Evolutionary conservation across 495 filamentous ascomycete genomes (phyloP).

Genomic region (Melanomma pulvis-pyrius): DNA sequence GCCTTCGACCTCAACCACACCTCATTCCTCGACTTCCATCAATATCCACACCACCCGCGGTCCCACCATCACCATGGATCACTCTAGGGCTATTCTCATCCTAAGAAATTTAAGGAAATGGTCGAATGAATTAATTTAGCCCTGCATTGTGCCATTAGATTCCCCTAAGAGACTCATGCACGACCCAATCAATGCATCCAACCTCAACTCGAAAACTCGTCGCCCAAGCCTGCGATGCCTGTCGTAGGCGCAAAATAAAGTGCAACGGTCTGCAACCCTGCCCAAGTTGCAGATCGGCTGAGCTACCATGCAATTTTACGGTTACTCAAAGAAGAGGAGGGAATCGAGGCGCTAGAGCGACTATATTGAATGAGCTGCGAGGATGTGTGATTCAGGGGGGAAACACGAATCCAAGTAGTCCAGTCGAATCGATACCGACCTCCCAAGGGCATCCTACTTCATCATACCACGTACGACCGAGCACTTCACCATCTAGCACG

Average conservation of each 20-base stretch:
- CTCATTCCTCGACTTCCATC: background rate
- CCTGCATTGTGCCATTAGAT: background rate
- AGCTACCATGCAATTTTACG: slow-evolving; percentile 12
- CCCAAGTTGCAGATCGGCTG: background rate
- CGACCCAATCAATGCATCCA: background rate
- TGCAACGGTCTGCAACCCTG: slow-evolving; percentile 23
- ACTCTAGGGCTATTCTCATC: background rate
- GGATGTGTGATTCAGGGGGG: background rate
- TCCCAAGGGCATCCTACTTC: too few species aligned
- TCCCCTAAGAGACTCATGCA: background rate
- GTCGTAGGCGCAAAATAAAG: slow-evolving; percentile 25
- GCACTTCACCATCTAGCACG: too few species aligned
- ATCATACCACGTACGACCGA: too few species aligned
- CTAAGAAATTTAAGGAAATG: background rate
- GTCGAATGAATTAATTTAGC: background rate
- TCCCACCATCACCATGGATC: background rate
- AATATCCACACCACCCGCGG: background rate
- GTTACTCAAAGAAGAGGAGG: slow-evolving; percentile 6
- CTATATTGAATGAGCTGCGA: slow-evolving; percentile 19
- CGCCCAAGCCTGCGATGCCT: slow-evolving; percentile 17
- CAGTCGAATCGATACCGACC: background rate
- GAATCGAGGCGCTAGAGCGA: slow-evolving; percentile 14
- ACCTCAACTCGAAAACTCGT: background rate
- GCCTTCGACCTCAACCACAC: background rate
- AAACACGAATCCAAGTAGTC: background rate